Percentiles rank a stretch among this genome's conserved stretches.
phyloP scores from a whole-genome alignment of 2,329 filamentous ascomycete genomes.

The Amesomyces nigricolor region DNA sequence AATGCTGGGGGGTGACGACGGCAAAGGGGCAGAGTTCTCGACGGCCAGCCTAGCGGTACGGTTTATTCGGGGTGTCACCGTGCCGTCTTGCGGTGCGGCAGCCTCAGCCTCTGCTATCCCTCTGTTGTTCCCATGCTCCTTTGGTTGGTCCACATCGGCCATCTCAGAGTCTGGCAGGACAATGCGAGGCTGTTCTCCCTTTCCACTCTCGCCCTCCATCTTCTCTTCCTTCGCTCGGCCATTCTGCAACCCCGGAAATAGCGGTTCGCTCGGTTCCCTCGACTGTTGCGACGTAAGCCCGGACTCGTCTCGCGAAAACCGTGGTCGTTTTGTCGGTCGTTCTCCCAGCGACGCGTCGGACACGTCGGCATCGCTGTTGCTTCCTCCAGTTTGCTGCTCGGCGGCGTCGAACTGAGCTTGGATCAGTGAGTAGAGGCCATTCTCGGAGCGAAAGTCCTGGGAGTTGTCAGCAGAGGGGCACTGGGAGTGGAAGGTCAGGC shows the following conservation, averaged over 20 bases:
- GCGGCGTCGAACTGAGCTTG: slow-evolving; percentile 60
- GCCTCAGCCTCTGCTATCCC: no score
- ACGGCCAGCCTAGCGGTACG: neutral
- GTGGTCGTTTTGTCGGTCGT: slow-evolving; percentile 33
- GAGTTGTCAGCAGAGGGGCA: slow-evolving; percentile 17
- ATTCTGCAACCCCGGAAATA: slow-evolving; percentile 11
- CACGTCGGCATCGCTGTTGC: slow-evolving; percentile 31
- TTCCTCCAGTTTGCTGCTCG: slow-evolving; percentile 28
- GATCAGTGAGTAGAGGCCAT: slow-evolving; percentile 67
- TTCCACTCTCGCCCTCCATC: neutral
- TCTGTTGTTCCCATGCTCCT: no score
- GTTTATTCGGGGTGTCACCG: no score
- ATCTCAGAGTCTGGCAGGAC: no score
- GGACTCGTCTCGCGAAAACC: slow-evolving; percentile 27
- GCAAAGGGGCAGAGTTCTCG: neutral
- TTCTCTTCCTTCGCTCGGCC: neutral
- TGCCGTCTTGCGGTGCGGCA: no score
- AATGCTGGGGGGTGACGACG: slow-evolving; percentile 23
- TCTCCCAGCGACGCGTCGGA: slow-evolving; percentile 26
- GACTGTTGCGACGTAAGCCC: neutral
- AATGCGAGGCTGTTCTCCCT: neutral
- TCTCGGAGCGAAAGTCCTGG: slow-evolving; percentile 66
- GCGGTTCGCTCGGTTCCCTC: slow-evolving; percentile 1
- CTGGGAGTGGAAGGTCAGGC: neutral
- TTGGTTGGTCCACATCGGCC: no score